Evolutionary conservation across 164 flowering plant species (phyloP).

Genomic region (Magnolia changhungtana): DNA sequence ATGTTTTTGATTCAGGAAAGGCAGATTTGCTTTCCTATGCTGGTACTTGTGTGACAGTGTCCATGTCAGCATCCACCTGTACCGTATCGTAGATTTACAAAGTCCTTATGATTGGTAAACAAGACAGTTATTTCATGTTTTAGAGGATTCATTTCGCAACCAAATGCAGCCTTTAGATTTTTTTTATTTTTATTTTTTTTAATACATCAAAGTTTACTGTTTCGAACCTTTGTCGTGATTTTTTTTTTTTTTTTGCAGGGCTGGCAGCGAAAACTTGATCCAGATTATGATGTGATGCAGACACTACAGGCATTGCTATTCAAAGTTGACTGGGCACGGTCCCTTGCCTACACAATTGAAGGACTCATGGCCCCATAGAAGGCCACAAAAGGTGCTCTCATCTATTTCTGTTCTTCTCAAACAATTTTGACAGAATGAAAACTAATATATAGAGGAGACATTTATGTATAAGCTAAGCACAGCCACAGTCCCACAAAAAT

Average conservation of each 20-base stretch:
- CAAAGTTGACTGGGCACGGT: constrained; percentile 52
- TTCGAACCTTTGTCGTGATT: not conserved
- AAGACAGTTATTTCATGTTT: no score
- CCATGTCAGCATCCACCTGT: no score
- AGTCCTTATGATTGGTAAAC: no score
- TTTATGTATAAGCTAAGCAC: not conserved
- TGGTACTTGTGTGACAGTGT: no score
- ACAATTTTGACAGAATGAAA: constrained; percentile 8
- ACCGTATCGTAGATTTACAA: no score
- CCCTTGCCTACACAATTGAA: constrained; percentile 39
- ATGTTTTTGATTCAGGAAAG: no score
- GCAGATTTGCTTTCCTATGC: no score
- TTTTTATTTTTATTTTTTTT: not conserved
- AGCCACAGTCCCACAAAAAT: not conserved
- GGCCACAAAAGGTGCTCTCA: no score
- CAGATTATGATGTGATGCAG: constrained; percentile 46
- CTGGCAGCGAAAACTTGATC: constrained; percentile 63
- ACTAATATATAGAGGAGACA: not conserved
- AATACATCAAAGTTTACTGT: not conserved
- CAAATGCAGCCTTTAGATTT: no score
- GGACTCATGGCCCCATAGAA: constrained; percentile 17
- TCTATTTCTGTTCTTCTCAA: not conserved
- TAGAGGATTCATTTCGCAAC: no score
- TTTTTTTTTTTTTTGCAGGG: constrained; percentile 34
- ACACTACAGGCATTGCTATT: constrained; percentile 44